Conservation (phyloP, 495 filamentous ascomycete genomes). For the Penicillium canariense region DNA sequence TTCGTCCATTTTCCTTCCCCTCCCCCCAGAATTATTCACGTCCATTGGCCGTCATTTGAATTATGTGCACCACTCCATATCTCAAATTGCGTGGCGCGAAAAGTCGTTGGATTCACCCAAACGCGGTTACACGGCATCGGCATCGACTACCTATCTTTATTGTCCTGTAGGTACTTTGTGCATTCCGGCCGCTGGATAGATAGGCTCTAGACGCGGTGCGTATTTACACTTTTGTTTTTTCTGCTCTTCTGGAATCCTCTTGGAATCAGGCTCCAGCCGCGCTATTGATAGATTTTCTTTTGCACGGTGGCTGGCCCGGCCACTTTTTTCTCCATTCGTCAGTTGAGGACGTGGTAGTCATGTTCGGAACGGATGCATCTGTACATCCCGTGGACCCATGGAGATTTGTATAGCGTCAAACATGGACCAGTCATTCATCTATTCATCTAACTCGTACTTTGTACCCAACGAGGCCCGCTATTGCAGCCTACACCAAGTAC, state of each 20-base stretch:
- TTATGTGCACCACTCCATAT: background rate
- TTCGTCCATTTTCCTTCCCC: background rate
- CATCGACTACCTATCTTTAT: background rate
- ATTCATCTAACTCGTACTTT: background rate
- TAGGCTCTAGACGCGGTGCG: background rate
- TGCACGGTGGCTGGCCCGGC: background rate
- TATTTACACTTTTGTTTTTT: background rate
- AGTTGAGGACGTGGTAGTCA: background rate
- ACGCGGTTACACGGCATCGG: constrained; percentile 1
- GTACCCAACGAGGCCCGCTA: background rate
- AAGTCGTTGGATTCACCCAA: no score
- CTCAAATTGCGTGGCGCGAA: background rate
- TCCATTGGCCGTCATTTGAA: background rate
- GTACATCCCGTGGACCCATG: background rate
- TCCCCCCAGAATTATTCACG: background rate
- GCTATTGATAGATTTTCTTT: constrained; percentile 11
- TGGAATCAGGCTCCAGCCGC: background rate
- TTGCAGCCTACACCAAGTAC: background rate
- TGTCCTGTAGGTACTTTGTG: background rate
- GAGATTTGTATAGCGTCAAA: background rate
- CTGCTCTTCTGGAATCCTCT: constrained; percentile 1
- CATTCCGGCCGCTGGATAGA: background rate
- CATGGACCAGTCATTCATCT: no score
- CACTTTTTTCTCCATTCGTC: constrained; percentile 5
- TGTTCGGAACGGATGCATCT: background rate